Evolutionary conservation across 805 yeast species (phyloP), one percentile per base, ranked within the genome.

Genomic region (Saccharomycopsis guyanensis): DNA sequence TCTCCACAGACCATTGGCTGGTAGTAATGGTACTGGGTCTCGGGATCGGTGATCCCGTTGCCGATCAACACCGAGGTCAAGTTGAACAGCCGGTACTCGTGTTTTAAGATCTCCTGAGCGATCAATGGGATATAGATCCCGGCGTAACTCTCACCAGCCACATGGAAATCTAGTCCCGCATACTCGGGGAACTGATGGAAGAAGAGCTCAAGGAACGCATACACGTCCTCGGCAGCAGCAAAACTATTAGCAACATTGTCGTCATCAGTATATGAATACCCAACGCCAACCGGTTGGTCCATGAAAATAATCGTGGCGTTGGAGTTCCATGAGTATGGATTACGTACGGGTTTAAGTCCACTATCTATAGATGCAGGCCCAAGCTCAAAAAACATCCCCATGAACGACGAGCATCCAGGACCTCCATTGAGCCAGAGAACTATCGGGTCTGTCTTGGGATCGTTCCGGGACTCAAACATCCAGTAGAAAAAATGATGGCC

Each of bases 231-330:
- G 34, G 87, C 95, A 27, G 97, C 97, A 40, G 88, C 80, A 42
- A 76, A 78, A 3, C 96, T 82, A 56, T 76, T 75, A 27, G 80
- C 65, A 23, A 88, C 82, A 32, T 62, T 62, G 10, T 79, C 72
- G 15, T 64, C 64, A 37, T 67, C 66, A 20, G 95, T 86, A 62
- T 83, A 82, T 0, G 96, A 87, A 66, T 78, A 91, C 15, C 97
- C 97, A 29, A 86, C 96, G 45, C 85, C 85, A 38, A 89, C 85
- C 3, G 97, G 97, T 65, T 91, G 97, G 63, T 91, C 97, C 51
- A 91, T 72, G 68, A 83, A 91, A 53, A 91, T 82, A 19, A 91
- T 86, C 25, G 89, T 78, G 18, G 97, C 97, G 59, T 88, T 86
- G 55, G 72, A 69, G 65, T 89, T 91, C 97, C 97, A 91, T 1